These are phyloP conservation scores for Paramyrothecium sp. DNA, from an alignment of 2,329 filamentous ascomycete genomes.

Conservation along the genomic window DNA sequence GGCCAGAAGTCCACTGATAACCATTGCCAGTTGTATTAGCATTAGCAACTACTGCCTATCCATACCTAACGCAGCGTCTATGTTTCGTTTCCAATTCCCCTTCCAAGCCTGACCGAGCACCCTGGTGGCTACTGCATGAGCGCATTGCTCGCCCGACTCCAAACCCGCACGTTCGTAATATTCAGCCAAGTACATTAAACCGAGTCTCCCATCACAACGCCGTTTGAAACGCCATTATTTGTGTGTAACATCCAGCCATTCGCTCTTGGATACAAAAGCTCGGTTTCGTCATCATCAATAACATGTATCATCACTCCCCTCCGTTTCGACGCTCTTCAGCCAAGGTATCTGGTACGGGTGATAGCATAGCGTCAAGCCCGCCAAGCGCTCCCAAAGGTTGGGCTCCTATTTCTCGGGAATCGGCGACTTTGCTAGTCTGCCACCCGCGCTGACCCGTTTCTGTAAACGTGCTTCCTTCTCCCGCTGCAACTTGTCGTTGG, in stretches of 20 bases:
- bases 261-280: neutral
- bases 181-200: neutral
- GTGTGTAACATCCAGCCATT: neutral
- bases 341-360: conserved; percentile 27
- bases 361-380: conserved; percentile 34
- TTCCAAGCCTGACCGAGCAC: neutral
- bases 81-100: conserved; percentile 7
- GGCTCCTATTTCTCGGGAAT: conserved; percentile 60
- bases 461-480: conserved; percentile 70
- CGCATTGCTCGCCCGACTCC: too few relatives aligned
- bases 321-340: conserved; percentile 17
- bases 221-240: conserved; percentile 6
- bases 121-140: neutral
- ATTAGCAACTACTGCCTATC: conserved; percentile 13
- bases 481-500: conserved; percentile 50
- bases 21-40: neutral
- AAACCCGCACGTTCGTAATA: too few relatives aligned
- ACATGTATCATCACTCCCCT: neutral
- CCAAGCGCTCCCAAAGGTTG: conserved; percentile 36
- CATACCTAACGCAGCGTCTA: conserved; percentile 5
- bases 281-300: conserved; percentile 1
- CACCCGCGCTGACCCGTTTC: conserved; percentile 77
- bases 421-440: conserved; percentile 64
- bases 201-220: neutral
- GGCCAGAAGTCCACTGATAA: neutral